phyloP scores from a whole-genome alignment of 140 eudicot genomes.

The Cichorium intybus region DNA sequence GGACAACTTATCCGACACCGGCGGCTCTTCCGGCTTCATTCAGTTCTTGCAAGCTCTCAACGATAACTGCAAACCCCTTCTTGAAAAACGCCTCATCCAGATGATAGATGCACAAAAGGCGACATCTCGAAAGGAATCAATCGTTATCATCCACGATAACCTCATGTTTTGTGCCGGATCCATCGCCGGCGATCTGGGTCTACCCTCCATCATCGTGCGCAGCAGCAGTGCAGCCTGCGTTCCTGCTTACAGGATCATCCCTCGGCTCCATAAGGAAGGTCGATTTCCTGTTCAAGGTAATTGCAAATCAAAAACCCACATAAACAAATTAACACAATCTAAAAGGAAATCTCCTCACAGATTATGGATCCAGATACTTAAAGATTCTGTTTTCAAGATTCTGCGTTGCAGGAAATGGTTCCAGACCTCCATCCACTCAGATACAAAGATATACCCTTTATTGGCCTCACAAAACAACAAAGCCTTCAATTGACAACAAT shows the following conservation, averaged over 20 bases:
- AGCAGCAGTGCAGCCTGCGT: slow-evolving; percentile 31
- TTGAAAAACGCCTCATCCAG: slow-evolving; percentile 16
- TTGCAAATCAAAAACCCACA: not conserved
- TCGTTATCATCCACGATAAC: slow-evolving; percentile 38
- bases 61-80: slow-evolving; percentile 28
- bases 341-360: no score
- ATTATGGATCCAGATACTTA: not conserved
- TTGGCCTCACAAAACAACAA: not conserved
- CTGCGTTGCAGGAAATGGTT: slow-evolving; percentile 14
- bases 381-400: not conserved
- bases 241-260: slow-evolving; percentile 26
- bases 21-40: not conserved
- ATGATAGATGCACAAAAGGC: slow-evolving; percentile 4
- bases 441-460: slow-evolving; percentile 19
- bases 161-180: slow-evolving; percentile 37
- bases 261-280: slow-evolving; percentile 32
- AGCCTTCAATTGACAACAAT: not conserved
- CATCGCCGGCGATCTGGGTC: slow-evolving; percentile 34
- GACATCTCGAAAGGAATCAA: slow-evolving; percentile 12
- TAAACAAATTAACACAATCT: not conserved
- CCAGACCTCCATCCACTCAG: slow-evolving; percentile 29
- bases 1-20: slow-evolving; percentile 8
- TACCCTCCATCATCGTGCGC: slow-evolving; percentile 37
- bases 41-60: slow-evolving; percentile 24
- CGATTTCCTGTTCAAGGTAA: slow-evolving; percentile 44